phyloP scores from a whole-genome alignment of 163 green algal genomes.

The Scenedesmus sp. region DNA sequence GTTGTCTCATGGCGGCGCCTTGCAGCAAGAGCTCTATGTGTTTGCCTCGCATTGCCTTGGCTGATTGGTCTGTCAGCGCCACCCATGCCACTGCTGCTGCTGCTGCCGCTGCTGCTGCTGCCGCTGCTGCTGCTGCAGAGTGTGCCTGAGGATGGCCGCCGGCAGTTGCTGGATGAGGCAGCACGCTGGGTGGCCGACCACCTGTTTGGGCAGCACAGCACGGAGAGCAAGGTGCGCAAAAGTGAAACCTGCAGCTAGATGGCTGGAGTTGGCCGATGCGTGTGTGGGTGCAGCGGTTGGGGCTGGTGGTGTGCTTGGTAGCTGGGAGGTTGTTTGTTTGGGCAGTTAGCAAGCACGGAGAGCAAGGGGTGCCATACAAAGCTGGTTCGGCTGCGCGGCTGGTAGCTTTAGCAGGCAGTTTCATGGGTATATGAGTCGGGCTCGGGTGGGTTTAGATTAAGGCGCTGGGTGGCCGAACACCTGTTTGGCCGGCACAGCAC shows the following conservation, averaged over 20 bases:
- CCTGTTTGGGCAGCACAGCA: slow-evolving; percentile 39
- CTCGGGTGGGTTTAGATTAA: too few relatives aligned
- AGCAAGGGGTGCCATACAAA: too few relatives aligned
- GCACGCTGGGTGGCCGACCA: slow-evolving; percentile 34
- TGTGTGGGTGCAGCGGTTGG: too few relatives aligned
- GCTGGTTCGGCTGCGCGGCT: too few relatives aligned
- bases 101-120: background rate
- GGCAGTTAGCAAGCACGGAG: too few relatives aligned
- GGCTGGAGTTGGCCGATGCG: too few relatives aligned
- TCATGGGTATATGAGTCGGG: too few relatives aligned
- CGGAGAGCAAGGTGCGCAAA: background rate
- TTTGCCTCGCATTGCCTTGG: background rate
- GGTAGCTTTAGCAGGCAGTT: too few relatives aligned
- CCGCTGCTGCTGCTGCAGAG: background rate
- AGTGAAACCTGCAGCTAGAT: too few relatives aligned
- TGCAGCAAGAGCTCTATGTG: too few relatives aligned
- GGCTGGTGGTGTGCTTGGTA: too few relatives aligned
- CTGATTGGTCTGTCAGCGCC: background rate
- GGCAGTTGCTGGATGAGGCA: slow-evolving; percentile 36
- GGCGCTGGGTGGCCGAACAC: slow-evolving; percentile 27
- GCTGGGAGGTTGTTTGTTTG: too few relatives aligned
- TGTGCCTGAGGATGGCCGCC: slow-evolving; percentile 13
- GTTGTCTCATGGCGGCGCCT: background rate
- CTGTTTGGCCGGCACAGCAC: slow-evolving; percentile 39
- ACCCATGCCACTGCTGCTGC: background rate